phyloP scores from a whole-genome alignment of 495 filamentous ascomycete genomes.

The Neurospora sp. region DNA sequence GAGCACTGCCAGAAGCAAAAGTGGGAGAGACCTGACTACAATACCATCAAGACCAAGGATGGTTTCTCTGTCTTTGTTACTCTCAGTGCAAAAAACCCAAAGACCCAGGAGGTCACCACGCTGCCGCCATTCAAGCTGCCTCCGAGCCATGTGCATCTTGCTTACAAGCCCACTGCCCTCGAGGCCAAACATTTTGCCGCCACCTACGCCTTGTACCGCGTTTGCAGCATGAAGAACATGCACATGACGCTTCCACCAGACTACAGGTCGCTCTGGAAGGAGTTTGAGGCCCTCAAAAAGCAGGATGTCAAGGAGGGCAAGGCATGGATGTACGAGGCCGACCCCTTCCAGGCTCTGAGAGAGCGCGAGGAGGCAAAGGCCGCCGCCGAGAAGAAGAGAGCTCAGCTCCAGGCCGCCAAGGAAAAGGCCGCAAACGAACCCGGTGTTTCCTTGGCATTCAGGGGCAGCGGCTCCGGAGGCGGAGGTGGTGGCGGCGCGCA shows the following conservation, averaged over 20 bases:
- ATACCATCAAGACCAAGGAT: slow-evolving; percentile 41
- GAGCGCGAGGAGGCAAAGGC: slow-evolving; percentile 69
- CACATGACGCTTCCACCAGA: slow-evolving; percentile 90
- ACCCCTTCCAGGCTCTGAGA: slow-evolving; percentile 72
- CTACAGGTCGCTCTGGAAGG: slow-evolving; percentile 81
- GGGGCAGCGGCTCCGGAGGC: slow-evolving; percentile 20
- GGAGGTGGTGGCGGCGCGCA: slow-evolving; percentile 8
- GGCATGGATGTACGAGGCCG: slow-evolving; percentile 90
- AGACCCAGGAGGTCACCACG: slow-evolving; percentile 63
- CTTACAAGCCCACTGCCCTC: slow-evolving; percentile 59
- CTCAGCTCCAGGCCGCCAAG: slow-evolving; percentile 47
- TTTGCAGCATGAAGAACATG: slow-evolving; percentile 87
- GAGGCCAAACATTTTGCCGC: slow-evolving; percentile 92
- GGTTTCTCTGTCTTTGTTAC: slow-evolving; percentile 73
- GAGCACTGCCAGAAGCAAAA: slow-evolving; percentile 93
- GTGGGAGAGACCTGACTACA: slow-evolving; percentile 91
- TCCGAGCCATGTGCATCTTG: slow-evolving; percentile 55
- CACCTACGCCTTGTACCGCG: slow-evolving; percentile 78
- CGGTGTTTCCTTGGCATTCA: slow-evolving; percentile 28
- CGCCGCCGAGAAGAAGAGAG: slow-evolving; percentile 59
- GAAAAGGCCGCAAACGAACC: slow-evolving; percentile 52
- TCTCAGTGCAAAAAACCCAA: slow-evolving; percentile 66
- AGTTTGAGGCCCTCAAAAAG: slow-evolving; percentile 69
- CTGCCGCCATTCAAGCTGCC: slow-evolving; percentile 79
- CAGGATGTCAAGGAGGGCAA: slow-evolving; percentile 65